A percentile compares a stretch with the other conserved stretches of the same genome.
Evolutionary conservation across 805 yeast species (phyloP).

Genomic region (Jamesozyma piceae): DNA sequence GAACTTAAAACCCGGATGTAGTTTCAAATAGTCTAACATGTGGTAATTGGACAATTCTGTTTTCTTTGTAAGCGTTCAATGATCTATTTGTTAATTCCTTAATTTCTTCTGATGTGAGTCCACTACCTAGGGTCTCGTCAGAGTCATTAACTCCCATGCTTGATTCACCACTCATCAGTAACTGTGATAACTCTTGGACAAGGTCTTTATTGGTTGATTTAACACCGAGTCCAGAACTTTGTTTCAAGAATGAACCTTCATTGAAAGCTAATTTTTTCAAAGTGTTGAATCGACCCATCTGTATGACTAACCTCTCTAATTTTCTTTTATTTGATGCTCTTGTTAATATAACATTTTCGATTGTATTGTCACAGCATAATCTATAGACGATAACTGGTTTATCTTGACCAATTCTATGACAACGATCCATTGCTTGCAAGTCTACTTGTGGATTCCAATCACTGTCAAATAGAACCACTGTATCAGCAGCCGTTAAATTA

Average conservation of each 20-base stretch:
- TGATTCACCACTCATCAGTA: slow-evolving; percentile 35
- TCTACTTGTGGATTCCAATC: slow-evolving; percentile 99
- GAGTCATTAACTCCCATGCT: slow-evolving; percentile 28
- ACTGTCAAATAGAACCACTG: slow-evolving; percentile 81
- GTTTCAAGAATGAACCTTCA: slow-evolving; percentile 22
- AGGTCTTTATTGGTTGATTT: slow-evolving; percentile 25
- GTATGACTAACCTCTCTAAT: slow-evolving; percentile 67
- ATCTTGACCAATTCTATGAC: slow-evolving; percentile 85
- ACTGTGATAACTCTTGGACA: slow-evolving; percentile 34
- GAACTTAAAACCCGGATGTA: slow-evolving; percentile 20
- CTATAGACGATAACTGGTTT: slow-evolving; percentile 78
- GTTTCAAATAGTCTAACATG: slow-evolving; percentile 36
- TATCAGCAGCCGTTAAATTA: slow-evolving; percentile 77
- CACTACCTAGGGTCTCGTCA: slow-evolving; percentile 18
- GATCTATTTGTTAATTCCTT: slow-evolving; percentile 43
- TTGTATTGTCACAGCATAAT: slow-evolving; percentile 64
- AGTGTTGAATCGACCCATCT: slow-evolving; percentile 49
- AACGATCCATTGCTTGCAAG: slow-evolving; percentile 91
- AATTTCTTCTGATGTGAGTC: slow-evolving; percentile 36
- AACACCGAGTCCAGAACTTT: slow-evolving; percentile 12
- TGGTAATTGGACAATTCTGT: slow-evolving; percentile 21
- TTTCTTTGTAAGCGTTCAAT: slow-evolving; percentile 32
- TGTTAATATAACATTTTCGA: slow-evolving; percentile 73
- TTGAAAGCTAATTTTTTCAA: slow-evolving; percentile 31
- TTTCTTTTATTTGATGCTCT: slow-evolving; percentile 73